Percentiles rank a stretch among this genome's conserved stretches.
phyloP scores from a whole-genome alignment of 805 yeast species.

The Clavispora phyllophila region DNA sequence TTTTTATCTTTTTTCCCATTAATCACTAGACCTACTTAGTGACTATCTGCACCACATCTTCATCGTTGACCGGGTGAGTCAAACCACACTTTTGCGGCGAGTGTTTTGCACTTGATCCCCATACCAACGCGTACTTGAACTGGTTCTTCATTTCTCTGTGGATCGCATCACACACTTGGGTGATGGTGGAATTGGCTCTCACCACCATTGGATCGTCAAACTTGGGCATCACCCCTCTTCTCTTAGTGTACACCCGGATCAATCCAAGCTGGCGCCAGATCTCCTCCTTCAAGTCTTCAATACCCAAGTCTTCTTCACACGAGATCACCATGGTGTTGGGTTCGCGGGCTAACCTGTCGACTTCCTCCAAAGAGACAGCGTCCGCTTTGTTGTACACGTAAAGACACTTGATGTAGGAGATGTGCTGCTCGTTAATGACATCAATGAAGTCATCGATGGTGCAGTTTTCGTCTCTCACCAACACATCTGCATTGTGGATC shows the following conservation, averaged over 20 bases:
- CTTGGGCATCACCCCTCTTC: slow-evolving; percentile 77
- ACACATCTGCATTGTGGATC: slow-evolving; percentile 89
- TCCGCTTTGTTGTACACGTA: slow-evolving; percentile 95
- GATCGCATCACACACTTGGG: slow-evolving; percentile 84
- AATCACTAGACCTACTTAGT: slow-evolving; percentile 49
- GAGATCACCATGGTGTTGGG: slow-evolving; percentile 94
- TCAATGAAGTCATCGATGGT: slow-evolving; percentile 92
- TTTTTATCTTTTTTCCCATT: not conserved
- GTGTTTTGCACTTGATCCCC: slow-evolving; percentile 95
- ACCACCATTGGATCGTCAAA: slow-evolving; percentile 90
- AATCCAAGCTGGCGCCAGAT: slow-evolving; percentile 87
- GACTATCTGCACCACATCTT: slow-evolving; percentile 88
- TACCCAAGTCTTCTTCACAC: slow-evolving; percentile 82
- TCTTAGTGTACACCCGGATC: slow-evolving; percentile 79
- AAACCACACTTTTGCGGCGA: slow-evolving; percentile 97
- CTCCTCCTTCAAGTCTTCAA: slow-evolving; percentile 83
- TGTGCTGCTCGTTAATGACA: slow-evolving; percentile 79
- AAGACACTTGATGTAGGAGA: slow-evolving; percentile 84
- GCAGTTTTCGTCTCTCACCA: slow-evolving; percentile 81
- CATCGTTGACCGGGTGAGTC: slow-evolving; percentile 77
- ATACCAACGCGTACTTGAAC: slow-evolving; percentile 90
- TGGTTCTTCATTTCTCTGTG: slow-evolving; percentile 90
- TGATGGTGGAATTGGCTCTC: slow-evolving; percentile 70
- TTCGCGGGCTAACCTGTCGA: slow-evolving; percentile 84
- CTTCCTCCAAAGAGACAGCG: slow-evolving; percentile 91